Percentiles rank a stretch among this genome's conserved stretches.
Evolutionary conservation across 176 grass and related monocot species (phyloP).

Genomic region (Tillandsia leiboldiana): DNA sequence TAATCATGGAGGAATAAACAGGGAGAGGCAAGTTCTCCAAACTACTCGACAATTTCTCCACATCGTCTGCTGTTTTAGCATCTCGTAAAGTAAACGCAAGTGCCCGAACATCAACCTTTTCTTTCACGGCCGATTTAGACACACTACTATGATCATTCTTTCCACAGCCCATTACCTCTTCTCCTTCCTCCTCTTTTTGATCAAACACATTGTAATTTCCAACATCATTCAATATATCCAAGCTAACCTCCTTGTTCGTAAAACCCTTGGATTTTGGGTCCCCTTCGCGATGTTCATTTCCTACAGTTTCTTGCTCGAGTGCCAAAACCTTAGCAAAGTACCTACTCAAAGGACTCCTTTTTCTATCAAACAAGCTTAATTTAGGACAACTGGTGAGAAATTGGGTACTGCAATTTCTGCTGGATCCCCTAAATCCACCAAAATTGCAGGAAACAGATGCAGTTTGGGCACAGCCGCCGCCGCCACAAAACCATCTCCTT

Average conservation of each 20-base stretch:
- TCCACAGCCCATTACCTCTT: background rate
- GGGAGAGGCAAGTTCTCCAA: constrained; percentile 52
- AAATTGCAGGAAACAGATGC: background rate
- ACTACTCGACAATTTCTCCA: constrained; percentile 29
- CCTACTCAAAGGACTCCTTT: background rate
- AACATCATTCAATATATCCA: background rate
- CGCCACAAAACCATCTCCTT: background rate
- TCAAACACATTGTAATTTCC: background rate
- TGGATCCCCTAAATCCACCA: background rate
- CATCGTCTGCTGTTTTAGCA: constrained; percentile 44
- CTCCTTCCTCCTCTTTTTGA: background rate
- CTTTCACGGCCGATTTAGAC: background rate
- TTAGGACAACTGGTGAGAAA: background rate
- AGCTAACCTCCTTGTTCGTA: background rate
- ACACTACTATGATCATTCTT: background rate
- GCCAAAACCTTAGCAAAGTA: constrained; percentile 3
- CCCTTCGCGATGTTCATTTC: background rate
- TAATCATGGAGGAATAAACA: constrained; percentile 63
- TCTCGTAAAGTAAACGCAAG: constrained; percentile 34
- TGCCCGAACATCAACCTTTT: constrained; percentile 41
- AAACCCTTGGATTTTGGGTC: background rate
- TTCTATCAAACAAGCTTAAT: background rate
- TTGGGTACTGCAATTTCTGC: background rate
- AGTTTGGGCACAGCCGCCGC: background rate
- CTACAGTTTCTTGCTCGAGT: constrained; percentile 9